Base-by-base conservation (phyloP, 495 filamentous ascomycete species). In the Penicillium turbatum region DNA sequence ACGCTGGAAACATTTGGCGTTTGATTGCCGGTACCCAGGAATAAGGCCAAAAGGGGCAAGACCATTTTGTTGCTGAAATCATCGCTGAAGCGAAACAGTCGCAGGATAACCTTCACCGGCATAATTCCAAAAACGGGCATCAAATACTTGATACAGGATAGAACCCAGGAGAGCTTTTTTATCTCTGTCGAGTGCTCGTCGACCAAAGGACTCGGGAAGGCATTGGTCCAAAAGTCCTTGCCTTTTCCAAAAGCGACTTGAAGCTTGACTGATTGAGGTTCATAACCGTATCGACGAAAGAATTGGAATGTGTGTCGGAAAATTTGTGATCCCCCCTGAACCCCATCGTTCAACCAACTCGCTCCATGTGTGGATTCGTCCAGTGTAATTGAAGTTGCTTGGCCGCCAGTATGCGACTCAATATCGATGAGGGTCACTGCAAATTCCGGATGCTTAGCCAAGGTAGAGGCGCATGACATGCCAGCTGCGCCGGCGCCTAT, bases 281-380 rank as follows among this genome's bases (percentile, higher is more conserved):
- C 75, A 64, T 86, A 79, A 0, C 82, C 82, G 53, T 92, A 86
- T 30, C 73, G 75, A 19, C 76, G 75, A 63, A 92, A 90, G 77
- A 89, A 89, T 43, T 82, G 85, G 66, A 90, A 79, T 6, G 88
- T 92, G 61, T 92, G 88, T 59, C 88, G 84, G 73, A 92, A 95
- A 49, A 87, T 87, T 10, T 75, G 73, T 16, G 86, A 88, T 4
- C 88, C 89, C 2, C 89, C 88, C 60, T 95, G 89, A 1, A 95
- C 89, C 11, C 89, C 89, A 56, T 95, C 82, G 59, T 95, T 95
- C 59, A 91, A 77, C 89, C 87, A 92, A 27, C 76, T 76, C 1
- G 87, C 82, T 3, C 87, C 86, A 60, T 86, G 75, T 52, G 79
- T 80, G 12, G 77, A 62, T 55, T 85, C 78, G 65, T 92, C 84